Evolutionary conservation across 2,329 filamentous ascomycete species (phyloP), one percentile per base, ranked within the genome.

Genomic region (Amesomyces nigricolor): DNA sequence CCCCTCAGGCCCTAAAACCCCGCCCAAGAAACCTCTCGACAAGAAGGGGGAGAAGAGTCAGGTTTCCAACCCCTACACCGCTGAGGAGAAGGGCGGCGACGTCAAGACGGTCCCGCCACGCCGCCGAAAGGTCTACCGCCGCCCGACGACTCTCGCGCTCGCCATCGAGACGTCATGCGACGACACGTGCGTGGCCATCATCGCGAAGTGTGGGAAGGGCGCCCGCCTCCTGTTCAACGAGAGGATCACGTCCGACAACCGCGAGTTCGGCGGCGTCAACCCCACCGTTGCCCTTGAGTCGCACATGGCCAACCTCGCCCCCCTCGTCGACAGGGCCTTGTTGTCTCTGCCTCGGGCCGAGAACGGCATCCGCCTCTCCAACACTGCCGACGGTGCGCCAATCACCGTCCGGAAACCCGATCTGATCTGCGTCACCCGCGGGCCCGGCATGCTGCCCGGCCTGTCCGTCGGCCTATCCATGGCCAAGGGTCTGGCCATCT

Each of bases 101-200:
- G 22, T 26, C 22, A 26, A 5, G 22, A 26, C 22, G 5, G 22
- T 26, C 6, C 22, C 22, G 9, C 11, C 32, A 13, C 8, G 32
- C 32, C 32, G 3, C 32, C 32, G 32, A 9, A 19, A 39, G 45
- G 26, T 40, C 64, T 22, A 65, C 61, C 9, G 22, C 22, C 22
- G 22, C 22, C 22, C 22, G 22, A 26, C 22, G 22, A 26, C 22
- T 26, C 22, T 26, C 22, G 22, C 22, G 22, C 62, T 66, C 35
- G 65, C 88, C 51, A 91, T 94, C 66, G 89, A 94, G 70, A 87
- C 87, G 9, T 91, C 87, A 2, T 94, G 92, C 77, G 92, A 97
- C 72, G 92, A 97, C 74, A 96, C 91, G 1, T 91, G 88, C 56
- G 91, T 96, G 17, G 87, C 92, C 30, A 72, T 97, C 47, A 77